Evolutionary conservation across 1,284 basidiomycete species (phyloP).

Genomic region (Cryptococcus sp.): DNA sequence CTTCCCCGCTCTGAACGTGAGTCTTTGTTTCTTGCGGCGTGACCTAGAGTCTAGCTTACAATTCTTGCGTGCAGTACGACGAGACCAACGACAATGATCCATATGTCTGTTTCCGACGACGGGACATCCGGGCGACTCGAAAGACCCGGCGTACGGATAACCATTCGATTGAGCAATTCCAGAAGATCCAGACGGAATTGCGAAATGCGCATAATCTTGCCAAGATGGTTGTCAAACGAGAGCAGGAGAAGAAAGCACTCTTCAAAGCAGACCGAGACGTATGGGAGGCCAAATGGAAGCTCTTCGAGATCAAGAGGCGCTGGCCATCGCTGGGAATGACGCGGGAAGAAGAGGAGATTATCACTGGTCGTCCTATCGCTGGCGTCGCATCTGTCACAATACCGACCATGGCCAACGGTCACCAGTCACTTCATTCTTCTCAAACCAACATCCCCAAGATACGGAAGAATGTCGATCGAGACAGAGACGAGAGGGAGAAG

Average conservation of each 20-base stretch:
- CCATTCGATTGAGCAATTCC: conserved; percentile 82
- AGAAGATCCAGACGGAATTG: conserved; percentile 77
- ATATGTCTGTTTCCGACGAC: conserved; percentile 95
- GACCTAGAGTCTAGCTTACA: conserved; percentile 6
- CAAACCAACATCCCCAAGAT: conserved; percentile 25
- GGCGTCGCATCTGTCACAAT: conserved; percentile 15
- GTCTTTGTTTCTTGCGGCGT: conserved; percentile 47
- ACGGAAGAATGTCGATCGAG: conserved; percentile 40
- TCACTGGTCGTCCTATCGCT: conserved; percentile 39
- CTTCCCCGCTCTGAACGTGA: conserved; percentile 75
- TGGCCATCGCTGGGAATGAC: conserved; percentile 68
- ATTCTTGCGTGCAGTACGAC: conserved; percentile 64
- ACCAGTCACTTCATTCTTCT: conserved; percentile 14
- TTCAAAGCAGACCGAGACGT: conserved; percentile 64
- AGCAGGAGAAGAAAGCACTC: conserved; percentile 70
- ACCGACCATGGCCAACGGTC: conserved; percentile 18
- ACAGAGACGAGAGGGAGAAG: conserved; percentile 45
- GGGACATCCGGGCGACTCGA: conserved; percentile 89
- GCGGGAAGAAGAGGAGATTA: conserved; percentile 73
- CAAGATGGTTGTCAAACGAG: conserved; percentile 67
- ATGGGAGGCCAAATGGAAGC: conserved; percentile 74
- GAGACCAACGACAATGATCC: conserved; percentile 94
- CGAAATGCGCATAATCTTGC: conserved; percentile 72
- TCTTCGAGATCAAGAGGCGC: conserved; percentile 79
- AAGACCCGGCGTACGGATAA: conserved; percentile 92